phyloP scores from a whole-genome alignment of 495 filamentous ascomycete species.

The Pseudevernia furfuracea region DNA sequence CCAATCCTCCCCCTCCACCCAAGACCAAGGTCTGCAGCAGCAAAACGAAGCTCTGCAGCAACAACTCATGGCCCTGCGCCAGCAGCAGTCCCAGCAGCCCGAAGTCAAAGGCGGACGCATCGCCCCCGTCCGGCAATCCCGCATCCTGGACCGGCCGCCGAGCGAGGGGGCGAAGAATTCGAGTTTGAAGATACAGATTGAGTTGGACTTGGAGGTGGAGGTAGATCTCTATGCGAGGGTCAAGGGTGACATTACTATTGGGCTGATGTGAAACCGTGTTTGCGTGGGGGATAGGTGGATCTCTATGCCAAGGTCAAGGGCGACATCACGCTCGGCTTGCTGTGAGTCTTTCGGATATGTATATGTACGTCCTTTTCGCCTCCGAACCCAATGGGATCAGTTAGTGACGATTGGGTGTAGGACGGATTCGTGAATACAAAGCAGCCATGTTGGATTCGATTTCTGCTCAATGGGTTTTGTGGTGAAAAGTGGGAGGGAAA shows the following conservation, averaged over 20 bases:
- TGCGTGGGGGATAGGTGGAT: conserved; percentile 15
- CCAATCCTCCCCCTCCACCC: conserved; percentile 8
- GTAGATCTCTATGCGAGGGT: conserved; percentile 23
- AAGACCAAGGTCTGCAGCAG: conserved; percentile 17
- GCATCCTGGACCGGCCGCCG: conserved; percentile 26
- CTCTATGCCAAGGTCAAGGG: conserved; percentile 24
- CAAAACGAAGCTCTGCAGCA: conserved; percentile 19
- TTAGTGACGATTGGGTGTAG: conserved; percentile 5
- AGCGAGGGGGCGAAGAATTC: conserved; percentile 23
- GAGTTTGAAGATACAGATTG: conserved; percentile 31
- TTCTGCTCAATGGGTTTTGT: background rate
- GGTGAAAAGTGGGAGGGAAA: background rate
- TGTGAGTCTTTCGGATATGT: conserved; percentile 14
- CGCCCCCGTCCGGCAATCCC: conserved; percentile 28
- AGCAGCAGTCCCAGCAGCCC: conserved; percentile 5
- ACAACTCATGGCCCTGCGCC: conserved; percentile 17
- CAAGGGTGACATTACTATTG: conserved; percentile 28
- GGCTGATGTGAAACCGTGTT: conserved; percentile 25
- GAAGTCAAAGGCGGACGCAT: conserved; percentile 20
- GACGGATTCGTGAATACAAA: background rate
- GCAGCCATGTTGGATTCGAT: too few species aligned
- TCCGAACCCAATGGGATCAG: conserved; percentile 7
- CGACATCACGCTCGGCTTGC: conserved; percentile 25
- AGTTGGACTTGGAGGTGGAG: conserved; percentile 21
- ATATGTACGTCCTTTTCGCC: background rate